Evolutionary conservation across 352 stramenopile genomes (phyloP).

Genomic region (Globisporangium irregulare): DNA sequence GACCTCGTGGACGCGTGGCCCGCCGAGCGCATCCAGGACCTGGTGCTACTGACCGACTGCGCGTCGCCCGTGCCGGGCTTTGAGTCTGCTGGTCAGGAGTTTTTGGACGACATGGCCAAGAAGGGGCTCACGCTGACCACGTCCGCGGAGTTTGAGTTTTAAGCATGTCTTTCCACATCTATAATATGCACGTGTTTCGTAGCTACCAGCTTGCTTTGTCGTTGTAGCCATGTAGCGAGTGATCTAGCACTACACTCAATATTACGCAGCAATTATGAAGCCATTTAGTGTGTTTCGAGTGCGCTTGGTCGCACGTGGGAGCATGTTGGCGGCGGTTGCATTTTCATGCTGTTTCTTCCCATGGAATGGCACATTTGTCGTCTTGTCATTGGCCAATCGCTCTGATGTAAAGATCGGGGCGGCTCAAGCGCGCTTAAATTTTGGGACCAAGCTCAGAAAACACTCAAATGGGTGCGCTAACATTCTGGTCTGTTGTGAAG

Average conservation of each 20-base stretch:
- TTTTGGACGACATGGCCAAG: conserved; percentile 58
- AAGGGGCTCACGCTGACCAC: conserved; percentile 64
- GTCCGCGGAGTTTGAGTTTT: conserved; percentile 40
- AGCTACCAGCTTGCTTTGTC: too few relatives aligned
- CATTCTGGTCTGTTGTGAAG: too few relatives aligned
- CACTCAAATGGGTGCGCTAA: too few relatives aligned
- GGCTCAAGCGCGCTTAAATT: too few relatives aligned
- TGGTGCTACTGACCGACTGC: conserved; percentile 82
- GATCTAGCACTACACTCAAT: not conserved
- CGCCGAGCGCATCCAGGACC: conserved; percentile 48
- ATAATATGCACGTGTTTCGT: not conserved
- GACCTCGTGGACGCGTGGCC: conserved; percentile 90
- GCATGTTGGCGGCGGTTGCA: not conserved
- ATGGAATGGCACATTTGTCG: conserved; percentile 9
- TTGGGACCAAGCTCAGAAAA: too few relatives aligned
- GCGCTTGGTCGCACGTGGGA: not conserved
- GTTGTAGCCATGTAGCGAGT: not conserved
- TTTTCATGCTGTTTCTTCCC: not conserved
- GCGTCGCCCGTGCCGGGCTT: conserved; percentile 69
- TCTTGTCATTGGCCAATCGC: conserved; percentile 6
- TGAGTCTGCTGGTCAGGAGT: conserved; percentile 61
- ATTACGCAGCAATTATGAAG: not conserved
- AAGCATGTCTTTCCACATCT: not conserved
- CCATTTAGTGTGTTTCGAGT: not conserved
- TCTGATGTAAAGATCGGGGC: too few relatives aligned